Evolutionary conservation across 345 rosid genomes (phyloP).

Genomic region (Linum trigynum): DNA sequence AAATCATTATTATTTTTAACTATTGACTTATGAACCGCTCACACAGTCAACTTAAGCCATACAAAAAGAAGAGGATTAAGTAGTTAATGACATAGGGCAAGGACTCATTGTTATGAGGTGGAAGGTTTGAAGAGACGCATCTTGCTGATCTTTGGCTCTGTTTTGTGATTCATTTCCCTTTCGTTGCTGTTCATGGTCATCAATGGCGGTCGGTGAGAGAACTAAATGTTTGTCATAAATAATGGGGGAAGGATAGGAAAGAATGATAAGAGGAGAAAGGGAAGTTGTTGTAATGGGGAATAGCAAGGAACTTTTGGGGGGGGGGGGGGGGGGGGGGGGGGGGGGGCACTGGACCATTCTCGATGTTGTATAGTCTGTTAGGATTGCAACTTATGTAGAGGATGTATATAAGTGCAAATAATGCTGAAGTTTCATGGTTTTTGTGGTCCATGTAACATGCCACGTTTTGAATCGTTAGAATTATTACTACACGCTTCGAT

Average conservation of each 20-base stretch:
- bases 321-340: conserved; percentile 10
- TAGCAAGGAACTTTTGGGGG: conserved; percentile 7
- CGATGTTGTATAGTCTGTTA: background rate
- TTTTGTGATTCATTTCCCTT: too few species aligned
- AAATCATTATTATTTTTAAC: too few species aligned
- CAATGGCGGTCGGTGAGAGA: background rate
- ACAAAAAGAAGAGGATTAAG: too few species aligned
- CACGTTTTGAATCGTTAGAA: background rate
- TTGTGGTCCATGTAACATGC: too few species aligned
- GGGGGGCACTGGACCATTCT: background rate
- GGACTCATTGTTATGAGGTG: too few species aligned
- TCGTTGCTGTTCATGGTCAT: background rate
- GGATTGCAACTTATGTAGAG: background rate
- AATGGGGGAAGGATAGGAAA: background rate
- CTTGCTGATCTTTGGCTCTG: too few species aligned
- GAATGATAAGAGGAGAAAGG: background rate
- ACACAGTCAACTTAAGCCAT: too few species aligned
- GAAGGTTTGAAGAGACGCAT: too few species aligned
- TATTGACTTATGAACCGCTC: background rate
- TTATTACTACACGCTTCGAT: background rate
- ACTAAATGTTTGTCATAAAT: background rate
- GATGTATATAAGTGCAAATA: too few species aligned
- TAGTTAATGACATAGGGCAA: too few species aligned
- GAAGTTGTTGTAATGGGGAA: background rate
- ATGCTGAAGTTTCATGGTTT: too few species aligned